Evolutionary conservation across 129 eudicot genomes (phyloP).

Genomic region (Artemisia argyi): DNA sequence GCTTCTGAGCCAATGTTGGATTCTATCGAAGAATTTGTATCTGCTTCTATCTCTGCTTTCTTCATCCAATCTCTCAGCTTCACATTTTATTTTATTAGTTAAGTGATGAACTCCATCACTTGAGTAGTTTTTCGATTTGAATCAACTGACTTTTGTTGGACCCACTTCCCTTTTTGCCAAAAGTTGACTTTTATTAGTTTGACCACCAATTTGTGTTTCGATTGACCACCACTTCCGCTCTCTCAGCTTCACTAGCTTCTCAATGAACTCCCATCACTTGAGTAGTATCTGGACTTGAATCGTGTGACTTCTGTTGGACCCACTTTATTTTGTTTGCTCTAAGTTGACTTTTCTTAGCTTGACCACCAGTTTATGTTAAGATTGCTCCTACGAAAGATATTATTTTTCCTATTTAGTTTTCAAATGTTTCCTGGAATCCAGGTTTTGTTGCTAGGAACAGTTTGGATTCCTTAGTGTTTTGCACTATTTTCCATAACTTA

Average conservation of each 20-base stretch:
- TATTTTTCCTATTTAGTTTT: conserved; percentile 17
- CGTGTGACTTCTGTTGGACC: background rate
- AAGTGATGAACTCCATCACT: no score
- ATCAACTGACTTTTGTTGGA: background rate
- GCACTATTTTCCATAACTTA: conserved; percentile 15
- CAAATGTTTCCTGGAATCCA: conserved; percentile 13
- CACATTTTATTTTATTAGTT: background rate
- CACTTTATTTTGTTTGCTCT: conserved; percentile 13
- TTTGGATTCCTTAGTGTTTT: conserved; percentile 12
- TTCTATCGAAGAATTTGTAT: background rate
- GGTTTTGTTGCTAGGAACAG: background rate
- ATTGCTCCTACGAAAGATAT: conserved; percentile 23
- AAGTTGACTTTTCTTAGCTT: conserved; percentile 6
- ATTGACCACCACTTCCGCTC: conserved; percentile 3
- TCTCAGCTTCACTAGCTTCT: background rate
- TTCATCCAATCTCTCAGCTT: background rate
- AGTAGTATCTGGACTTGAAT: background rate
- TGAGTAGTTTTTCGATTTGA: background rate
- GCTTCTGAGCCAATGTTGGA: conserved; percentile 11
- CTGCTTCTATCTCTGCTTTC: background rate
- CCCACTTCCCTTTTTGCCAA: conserved; percentile 19
- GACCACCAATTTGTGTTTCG: background rate
- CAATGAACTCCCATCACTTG: no score
- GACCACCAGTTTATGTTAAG: background rate
- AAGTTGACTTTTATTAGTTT: conserved; percentile 6